A percentile compares a stretch with the other conserved stretches of the same genome.
phyloP scores from a whole-genome alignment of 768 basidiomycete species.

The Tulasnella sp. region DNA sequence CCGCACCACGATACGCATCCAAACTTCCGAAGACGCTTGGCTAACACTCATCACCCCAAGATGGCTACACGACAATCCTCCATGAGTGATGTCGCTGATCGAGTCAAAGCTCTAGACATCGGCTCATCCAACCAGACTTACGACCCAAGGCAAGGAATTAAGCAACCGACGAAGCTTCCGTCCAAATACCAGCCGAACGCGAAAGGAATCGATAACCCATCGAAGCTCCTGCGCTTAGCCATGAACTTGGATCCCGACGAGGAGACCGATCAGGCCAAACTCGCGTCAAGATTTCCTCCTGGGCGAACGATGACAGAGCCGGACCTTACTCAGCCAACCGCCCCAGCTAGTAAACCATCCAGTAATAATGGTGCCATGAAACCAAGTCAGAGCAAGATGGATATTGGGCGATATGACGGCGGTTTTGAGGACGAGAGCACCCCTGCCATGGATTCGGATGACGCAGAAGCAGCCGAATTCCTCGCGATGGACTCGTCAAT shows the following conservation, averaged over 20 bases:
- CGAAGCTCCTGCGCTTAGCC: conserved; percentile 7
- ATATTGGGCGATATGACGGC: conserved; percentile 81
- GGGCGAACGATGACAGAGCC: neutral
- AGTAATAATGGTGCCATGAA: neutral
- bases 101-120: conserved; percentile 7
- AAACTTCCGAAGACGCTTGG: neutral
- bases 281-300: neutral
- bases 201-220: neutral
- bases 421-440: conserved; percentile 63
- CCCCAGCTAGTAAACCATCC: neutral
- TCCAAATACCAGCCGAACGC: conserved; percentile 2
- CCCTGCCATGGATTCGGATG: conserved; percentile 56
- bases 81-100: neutral
- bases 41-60: neutral
- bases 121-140: neutral
- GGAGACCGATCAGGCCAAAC: neutral
- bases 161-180: conserved; percentile 4
- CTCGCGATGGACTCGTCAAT: conserved; percentile 70
- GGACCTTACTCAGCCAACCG: neutral
- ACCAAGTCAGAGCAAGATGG: conserved; percentile 35
- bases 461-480: conserved; percentile 58
- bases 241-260: neutral
- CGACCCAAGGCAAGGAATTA: neutral
- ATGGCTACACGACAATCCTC: conserved; percentile 9
- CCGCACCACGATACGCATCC: neutral